Conservation (phyloP, 768 basidiomycete species). For the Harrya chromipes region DNA sequence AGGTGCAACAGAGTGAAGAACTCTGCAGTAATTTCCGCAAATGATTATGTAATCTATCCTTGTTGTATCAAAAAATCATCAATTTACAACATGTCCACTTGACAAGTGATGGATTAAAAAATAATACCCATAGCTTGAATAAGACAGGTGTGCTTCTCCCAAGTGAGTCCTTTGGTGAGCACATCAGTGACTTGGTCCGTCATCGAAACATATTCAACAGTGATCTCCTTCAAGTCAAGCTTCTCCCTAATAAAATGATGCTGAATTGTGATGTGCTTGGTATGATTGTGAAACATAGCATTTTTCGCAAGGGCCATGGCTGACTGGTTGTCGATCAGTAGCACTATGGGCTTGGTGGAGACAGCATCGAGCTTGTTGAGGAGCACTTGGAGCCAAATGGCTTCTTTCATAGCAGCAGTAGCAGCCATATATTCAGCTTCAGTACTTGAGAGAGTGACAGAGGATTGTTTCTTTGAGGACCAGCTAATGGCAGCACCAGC, state of each 20-base stretch:
- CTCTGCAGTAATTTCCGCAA: too few relatives aligned
- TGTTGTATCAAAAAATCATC: too few relatives aligned
- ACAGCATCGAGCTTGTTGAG: neutral
- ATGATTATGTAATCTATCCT: too few relatives aligned
- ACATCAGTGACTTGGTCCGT: neutral
- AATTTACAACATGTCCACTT: too few relatives aligned
- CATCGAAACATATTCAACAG: neutral
- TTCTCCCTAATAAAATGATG: neutral
- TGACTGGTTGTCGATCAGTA: neutral
- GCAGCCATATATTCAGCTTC: neutral
- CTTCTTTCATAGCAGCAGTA: neutral
- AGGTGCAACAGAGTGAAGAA: too few relatives aligned
- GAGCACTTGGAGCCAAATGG: neutral
- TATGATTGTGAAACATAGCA: neutral
- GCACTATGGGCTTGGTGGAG: neutral
- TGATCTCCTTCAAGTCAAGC: too few relatives aligned
- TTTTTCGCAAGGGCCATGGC: neutral
- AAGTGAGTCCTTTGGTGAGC: neutral
- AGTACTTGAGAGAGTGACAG: neutral
- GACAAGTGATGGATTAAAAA: too few relatives aligned
- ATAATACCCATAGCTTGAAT: too few relatives aligned
- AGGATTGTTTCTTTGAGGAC: neutral
- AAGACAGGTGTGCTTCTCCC: too few relatives aligned
- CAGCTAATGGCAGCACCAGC: neutral
- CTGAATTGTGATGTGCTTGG: neutral